Conservation (phyloP, 1,284 basidiomycete genomes). For the Ceratobasidium sp. region DNA sequence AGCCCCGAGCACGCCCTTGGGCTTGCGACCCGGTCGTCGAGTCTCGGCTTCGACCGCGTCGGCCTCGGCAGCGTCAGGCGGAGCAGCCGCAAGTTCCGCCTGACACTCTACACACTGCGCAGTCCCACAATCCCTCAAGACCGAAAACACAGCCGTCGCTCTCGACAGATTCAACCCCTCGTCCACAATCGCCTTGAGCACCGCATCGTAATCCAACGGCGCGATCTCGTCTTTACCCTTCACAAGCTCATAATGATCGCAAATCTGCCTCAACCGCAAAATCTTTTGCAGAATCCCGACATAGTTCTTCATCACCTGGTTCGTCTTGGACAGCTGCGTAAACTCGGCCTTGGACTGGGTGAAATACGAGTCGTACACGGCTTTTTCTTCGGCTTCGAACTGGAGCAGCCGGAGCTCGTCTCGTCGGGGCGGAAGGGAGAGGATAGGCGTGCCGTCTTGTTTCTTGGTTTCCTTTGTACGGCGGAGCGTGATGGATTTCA, state of each 20-base stretch:
- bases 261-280: constrained; percentile 94
- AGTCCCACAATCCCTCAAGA: constrained; percentile 87
- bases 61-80: constrained; percentile 65
- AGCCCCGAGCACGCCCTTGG: constrained; percentile 72
- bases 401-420: constrained; percentile 89
- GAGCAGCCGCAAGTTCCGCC: constrained; percentile 72
- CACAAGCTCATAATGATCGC: constrained; percentile 95
- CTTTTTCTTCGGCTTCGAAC: constrained; percentile 86
- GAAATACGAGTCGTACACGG: constrained; percentile 91
- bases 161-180: constrained; percentile 86
- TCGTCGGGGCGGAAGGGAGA: constrained; percentile 88
- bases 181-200: constrained; percentile 77
- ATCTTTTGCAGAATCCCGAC: constrained; percentile 98
- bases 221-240: constrained; percentile 70
- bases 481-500: constrained; percentile 96
- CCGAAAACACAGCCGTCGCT: constrained; percentile 83
- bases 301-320: constrained; percentile 97
- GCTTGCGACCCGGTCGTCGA: constrained; percentile 56
- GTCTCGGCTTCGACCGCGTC: constrained; percentile 67
- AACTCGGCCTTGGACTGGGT: constrained; percentile 92
- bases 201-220: constrained; percentile 75
- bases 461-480: constrained; percentile 93
- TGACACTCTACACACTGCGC: constrained; percentile 92
- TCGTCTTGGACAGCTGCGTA: constrained; percentile 85
- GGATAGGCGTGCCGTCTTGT: constrained; percentile 85